Conservation (phyloP, 2,329 filamentous ascomycete species). For the Arthrobotrys musiformis region DNA sequence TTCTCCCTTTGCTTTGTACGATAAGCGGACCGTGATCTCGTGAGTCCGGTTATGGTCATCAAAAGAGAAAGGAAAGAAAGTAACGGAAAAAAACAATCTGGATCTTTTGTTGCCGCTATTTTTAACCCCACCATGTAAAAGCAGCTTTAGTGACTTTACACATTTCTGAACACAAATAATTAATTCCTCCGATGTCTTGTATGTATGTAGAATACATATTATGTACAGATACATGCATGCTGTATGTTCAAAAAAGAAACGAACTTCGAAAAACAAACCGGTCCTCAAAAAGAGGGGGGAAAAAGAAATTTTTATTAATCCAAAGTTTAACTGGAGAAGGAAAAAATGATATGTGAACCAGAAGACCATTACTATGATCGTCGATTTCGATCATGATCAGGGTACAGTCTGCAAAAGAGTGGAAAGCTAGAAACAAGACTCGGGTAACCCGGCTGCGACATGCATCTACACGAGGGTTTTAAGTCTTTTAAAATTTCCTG, state of each 20-base stretch:
- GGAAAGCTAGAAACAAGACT: conserved; percentile 26
- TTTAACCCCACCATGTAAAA: conserved; percentile 25
- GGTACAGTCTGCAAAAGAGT: neutral
- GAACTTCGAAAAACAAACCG: neutral
- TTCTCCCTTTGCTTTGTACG: conserved; percentile 6
- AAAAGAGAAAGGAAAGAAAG: too few relatives aligned
- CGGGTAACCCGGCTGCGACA: conserved; percentile 53
- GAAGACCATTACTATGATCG: conserved; percentile 1
- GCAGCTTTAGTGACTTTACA: neutral
- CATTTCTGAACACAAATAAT: neutral
- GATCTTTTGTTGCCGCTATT: conserved; percentile 34
- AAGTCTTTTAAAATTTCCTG: conserved; percentile 16
- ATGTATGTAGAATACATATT: conserved; percentile 2
- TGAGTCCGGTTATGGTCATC: conserved; percentile 10
- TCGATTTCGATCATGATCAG: conserved; percentile 17
- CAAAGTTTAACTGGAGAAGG: neutral
- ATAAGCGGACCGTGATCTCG: conserved; percentile 18
- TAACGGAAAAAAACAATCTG: conserved; percentile 21
- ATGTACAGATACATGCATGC: neutral
- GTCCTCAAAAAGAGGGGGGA: neutral
- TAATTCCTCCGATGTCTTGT: conserved; percentile 3
- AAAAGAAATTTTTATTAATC: neutral
- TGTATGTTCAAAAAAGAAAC: conserved; percentile 2
- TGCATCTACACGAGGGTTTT: conserved; percentile 18
- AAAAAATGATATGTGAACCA: neutral